phyloP scores from a whole-genome alignment of 73 alveolate species.

The Paramecium tetraurelia region DNA sequence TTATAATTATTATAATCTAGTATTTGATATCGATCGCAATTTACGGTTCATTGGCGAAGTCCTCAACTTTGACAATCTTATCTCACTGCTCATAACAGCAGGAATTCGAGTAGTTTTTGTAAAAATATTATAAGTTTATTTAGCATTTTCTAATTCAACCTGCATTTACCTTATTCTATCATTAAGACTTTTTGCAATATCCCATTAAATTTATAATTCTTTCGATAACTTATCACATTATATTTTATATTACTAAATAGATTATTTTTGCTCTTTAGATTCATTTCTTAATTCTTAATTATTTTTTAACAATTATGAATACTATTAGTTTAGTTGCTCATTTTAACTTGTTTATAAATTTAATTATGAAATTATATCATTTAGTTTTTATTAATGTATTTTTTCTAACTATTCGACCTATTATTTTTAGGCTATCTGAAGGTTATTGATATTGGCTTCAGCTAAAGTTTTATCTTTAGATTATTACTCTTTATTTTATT shows the following conservation, averaged over 20 bases:
- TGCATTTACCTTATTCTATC: neutral
- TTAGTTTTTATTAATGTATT: neutral
- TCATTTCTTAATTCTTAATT: neutral
- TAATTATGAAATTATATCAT: neutral
- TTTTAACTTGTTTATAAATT: neutral
- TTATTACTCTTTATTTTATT: neutral
- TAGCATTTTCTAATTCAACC: conserved; percentile 3
- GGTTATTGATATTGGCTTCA: neutral
- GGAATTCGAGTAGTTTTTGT: conserved; percentile 32
- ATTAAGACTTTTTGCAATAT: neutral
- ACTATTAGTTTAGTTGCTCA: neutral
- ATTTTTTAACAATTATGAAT: neutral
- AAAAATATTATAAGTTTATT: conserved; percentile 10
- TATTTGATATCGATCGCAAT: neutral
- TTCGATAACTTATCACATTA: neutral
- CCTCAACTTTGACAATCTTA: neutral
- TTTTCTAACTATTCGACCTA: neutral
- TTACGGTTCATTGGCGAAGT: neutral
- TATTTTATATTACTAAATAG: neutral
- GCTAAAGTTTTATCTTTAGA: neutral
- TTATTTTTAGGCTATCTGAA: neutral
- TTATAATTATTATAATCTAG: neutral
- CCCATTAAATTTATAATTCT: neutral
- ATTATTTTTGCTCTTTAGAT: neutral
- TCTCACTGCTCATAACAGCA: neutral